These are phyloP conservation scores for Cutaneotrichosporon arboriforme DNA, from an alignment of 1,284 basidiomycete genomes.

Conservation along the genomic window DNA sequence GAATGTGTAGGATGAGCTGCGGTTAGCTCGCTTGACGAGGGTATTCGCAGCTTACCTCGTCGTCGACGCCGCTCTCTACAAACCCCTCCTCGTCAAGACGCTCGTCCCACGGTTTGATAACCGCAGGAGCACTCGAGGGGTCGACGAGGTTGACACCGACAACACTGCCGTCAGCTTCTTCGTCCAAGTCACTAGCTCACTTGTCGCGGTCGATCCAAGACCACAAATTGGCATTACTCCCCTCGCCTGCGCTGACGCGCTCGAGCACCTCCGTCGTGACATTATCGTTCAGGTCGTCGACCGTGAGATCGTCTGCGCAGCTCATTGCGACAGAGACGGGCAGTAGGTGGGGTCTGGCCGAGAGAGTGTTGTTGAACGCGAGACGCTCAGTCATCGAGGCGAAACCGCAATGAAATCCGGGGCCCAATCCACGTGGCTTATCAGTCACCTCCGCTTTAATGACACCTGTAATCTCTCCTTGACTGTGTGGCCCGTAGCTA, in stretches of 20 bases:
- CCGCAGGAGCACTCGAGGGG: constrained; percentile 32
- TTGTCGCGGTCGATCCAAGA: constrained; percentile 45
- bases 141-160: constrained; percentile 42
- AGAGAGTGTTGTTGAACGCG: not conserved
- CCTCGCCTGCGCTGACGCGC: constrained; percentile 43
- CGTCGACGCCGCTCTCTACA: constrained; percentile 47
- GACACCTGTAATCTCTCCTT: constrained; percentile 2
- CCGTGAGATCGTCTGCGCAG: constrained; percentile 48
- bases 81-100: constrained; percentile 38
- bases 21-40: not conserved
- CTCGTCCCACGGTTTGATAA: constrained; percentile 50
- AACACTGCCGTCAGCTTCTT: constrained; percentile 31
- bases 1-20: constrained; percentile 47
- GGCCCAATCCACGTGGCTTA: not conserved
- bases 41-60: constrained; percentile 39
- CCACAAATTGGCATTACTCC: constrained; percentile 46
- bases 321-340: constrained; percentile 38
- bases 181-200: constrained; percentile 22
- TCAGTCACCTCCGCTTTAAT: not conserved
- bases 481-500: not conserved
- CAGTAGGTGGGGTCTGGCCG: not conserved
- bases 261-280: constrained; percentile 42
- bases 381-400: constrained; percentile 3
- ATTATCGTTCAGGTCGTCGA: constrained; percentile 37
- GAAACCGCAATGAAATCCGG: not conserved